phyloP scores from a whole-genome alignment of 148 eudicot species.

The Polygonum maritimum region DNA sequence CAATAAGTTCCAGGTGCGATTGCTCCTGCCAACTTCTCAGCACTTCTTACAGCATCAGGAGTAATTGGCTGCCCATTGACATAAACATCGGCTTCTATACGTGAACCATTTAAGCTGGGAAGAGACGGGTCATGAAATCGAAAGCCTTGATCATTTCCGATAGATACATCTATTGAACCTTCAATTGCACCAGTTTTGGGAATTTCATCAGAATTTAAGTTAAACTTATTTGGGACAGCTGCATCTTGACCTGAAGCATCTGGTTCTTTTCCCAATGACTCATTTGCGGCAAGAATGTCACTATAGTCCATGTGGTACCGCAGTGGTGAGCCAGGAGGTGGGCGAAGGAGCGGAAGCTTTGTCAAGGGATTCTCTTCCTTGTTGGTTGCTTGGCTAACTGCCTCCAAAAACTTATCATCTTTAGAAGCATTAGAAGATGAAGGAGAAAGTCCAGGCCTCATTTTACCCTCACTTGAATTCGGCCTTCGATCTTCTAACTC shows the following conservation, averaged over 20 bases:
- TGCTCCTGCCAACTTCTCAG: conserved; percentile 69
- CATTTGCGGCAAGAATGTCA: not conserved
- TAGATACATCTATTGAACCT: not conserved
- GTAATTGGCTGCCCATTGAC: conserved; percentile 65
- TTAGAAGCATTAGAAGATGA: conserved; percentile 9
- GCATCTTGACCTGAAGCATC: not conserved
- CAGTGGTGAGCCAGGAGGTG: conserved; percentile 11
- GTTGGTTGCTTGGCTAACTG: not conserved
- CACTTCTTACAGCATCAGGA: conserved; percentile 42
- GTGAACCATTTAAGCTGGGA: not conserved
- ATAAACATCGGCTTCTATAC: conserved; percentile 27
- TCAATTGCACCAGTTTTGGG: not conserved
- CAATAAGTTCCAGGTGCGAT: conserved; percentile 79
- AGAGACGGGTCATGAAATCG: not conserved
- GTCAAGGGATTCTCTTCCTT: conserved; percentile 5
- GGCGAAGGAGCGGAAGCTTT: not conserved
- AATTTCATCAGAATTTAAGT: not conserved
- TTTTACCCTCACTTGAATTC: not conserved
- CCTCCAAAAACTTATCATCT: not conserved
- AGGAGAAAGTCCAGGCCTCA: conserved; percentile 6
- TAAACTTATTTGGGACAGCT: not conserved
- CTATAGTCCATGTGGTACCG: conserved; percentile 5
- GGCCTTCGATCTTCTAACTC: not conserved
- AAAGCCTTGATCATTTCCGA: conserved; percentile 4
- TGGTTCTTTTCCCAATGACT: not conserved